These are phyloP conservation scores for Rhodofomes roseus DNA, from an alignment of 1,284 basidiomycete species.

Conservation along the genomic window DNA sequence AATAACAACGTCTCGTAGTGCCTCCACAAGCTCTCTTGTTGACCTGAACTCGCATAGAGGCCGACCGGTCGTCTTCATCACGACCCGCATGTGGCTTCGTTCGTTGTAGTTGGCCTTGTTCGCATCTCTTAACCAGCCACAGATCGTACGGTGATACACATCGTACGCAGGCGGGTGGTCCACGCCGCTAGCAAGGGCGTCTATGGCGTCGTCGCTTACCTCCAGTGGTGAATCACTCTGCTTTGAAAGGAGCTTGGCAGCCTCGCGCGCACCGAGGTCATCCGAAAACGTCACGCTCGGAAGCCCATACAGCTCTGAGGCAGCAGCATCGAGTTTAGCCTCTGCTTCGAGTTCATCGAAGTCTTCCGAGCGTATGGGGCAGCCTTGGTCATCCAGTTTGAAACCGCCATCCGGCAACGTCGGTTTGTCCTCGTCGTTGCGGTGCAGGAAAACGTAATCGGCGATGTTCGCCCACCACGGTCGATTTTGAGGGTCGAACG, in stretches of 20 bases:
- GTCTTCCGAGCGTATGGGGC: neutral
- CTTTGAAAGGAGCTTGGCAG: neutral
- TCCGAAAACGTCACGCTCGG: neutral
- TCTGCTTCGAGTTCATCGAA: neutral
- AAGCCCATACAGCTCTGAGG: neutral
- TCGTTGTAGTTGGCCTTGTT: neutral
- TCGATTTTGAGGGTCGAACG: no score
- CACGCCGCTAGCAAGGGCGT: neutral
- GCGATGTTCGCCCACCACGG: neutral
- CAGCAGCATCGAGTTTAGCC: neutral
- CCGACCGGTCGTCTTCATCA: conserved; percentile 10
- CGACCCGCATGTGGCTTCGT: conserved; percentile 16
- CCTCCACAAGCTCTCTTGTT: conserved; percentile 7
- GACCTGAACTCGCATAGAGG: conserved; percentile 8
- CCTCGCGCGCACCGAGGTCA: neutral
- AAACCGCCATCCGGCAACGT: no score
- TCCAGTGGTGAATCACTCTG: neutral
- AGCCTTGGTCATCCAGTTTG: neutral
- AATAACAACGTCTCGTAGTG: conserved; percentile 10
- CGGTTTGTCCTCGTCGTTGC: neutral
- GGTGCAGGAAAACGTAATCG: neutral
- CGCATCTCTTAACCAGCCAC: neutral
- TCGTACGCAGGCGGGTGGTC: neutral
- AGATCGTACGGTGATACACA: neutral
- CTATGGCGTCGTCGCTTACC: neutral